Evolutionary conservation across 306 rosid species (phyloP).

Genomic region (Malus sieversii): DNA sequence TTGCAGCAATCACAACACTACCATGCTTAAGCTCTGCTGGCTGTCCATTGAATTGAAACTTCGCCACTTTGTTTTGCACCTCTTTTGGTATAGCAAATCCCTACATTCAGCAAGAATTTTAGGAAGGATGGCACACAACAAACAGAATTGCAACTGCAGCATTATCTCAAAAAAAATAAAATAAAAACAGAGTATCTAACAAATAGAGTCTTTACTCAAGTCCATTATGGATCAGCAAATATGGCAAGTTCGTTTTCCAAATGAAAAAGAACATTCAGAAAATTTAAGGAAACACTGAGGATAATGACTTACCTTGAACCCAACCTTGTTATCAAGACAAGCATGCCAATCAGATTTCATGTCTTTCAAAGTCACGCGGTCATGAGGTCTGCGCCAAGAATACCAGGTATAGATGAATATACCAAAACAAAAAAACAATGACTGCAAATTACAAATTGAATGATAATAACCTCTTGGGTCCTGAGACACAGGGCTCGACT

Average conservation of each 20-base stretch:
- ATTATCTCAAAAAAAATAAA: background rate
- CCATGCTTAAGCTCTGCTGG: slow-evolving; percentile 89
- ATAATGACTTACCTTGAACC: slow-evolving; percentile 71
- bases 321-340: slow-evolving; percentile 91
- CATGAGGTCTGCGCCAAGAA: slow-evolving; percentile 65
- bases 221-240: background rate
- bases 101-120: slow-evolving; percentile 27
- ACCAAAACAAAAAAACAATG: background rate
- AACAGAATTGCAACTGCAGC: slow-evolving; percentile 4
- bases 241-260: background rate
- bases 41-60: slow-evolving; percentile 81
- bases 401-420: slow-evolving; percentile 1
- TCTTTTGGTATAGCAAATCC: slow-evolving; percentile 93
- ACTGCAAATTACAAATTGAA: background rate
- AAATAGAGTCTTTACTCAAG: background rate
- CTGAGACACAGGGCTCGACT: slow-evolving; percentile 85
- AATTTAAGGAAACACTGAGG: background rate
- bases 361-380: slow-evolving; percentile 75
- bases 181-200: background rate
- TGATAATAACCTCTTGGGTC: slow-evolving; percentile 83
- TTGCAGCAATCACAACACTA: slow-evolving; percentile 90
- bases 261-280: background rate
- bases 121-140: slow-evolving; percentile 8
- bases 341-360: slow-evolving; percentile 92
- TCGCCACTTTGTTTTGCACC: slow-evolving; percentile 62